Evolutionary conservation across 2,329 filamentous ascomycete species (phyloP).

Genomic region (Colletotrichum sp.): DNA sequence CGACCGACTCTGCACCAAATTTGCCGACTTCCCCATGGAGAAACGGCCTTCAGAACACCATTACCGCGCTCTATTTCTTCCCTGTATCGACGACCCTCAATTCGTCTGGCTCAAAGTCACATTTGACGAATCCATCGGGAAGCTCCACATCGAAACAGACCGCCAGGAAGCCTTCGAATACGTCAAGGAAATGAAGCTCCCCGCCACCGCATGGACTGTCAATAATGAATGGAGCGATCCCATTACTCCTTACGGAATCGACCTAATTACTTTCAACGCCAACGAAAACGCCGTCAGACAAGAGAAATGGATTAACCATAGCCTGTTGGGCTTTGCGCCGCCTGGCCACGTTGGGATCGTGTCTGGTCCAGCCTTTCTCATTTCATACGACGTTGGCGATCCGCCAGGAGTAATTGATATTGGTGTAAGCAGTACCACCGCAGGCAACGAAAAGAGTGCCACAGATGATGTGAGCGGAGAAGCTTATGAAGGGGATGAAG

Average conservation of each 20-base stretch:
- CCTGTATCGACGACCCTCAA: accelerated
- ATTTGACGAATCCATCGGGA: not conserved
- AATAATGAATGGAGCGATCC: accelerated
- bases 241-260: not conserved
- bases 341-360: not conserved
- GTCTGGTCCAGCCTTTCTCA: not conserved
- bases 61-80: not conserved
- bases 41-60: not conserved
- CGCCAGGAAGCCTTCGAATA: accelerated
- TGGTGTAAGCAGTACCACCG: accelerated
- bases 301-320: not conserved
- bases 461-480: accelerated
- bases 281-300: not conserved
- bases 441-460: not conserved
- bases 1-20: accelerated
- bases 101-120: not conserved
- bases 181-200: not conserved
- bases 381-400: not conserved
- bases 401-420: accelerated
- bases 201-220: accelerated
- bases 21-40: not conserved
- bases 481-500: not conserved
- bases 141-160: not conserved
- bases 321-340: not conserved
- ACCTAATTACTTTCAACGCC: not conserved